A percentile compares a stretch with the other conserved stretches of the same genome.
These are phyloP conservation scores for Kodamaea derodonti DNA, from an alignment of 1,139 yeast genomes.

Conservation along the genomic window DNA sequence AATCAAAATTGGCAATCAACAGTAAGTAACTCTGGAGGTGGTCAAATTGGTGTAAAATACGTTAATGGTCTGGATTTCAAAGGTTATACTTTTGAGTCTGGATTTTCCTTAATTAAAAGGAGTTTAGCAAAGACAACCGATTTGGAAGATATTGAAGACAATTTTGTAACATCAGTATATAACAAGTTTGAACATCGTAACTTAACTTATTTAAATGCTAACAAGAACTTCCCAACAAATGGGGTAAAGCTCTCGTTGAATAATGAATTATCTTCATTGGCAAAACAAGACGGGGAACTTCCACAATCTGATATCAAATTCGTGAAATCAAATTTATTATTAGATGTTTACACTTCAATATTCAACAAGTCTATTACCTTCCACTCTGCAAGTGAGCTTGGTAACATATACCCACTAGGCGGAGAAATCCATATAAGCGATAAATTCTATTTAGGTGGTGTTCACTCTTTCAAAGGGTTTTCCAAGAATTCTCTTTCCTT, in stretches of 20 bases:
- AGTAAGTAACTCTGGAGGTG: constrained; percentile 33
- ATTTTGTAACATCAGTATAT: constrained; percentile 33
- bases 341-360: constrained; percentile 35
- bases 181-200: constrained; percentile 23
- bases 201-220: constrained; percentile 21
- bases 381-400: constrained; percentile 31
- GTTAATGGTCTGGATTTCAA: not conserved
- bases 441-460: constrained; percentile 49
- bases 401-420: constrained; percentile 24
- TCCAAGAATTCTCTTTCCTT: constrained; percentile 33
- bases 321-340: constrained; percentile 24
- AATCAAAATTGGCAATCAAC: constrained; percentile 40
- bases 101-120: constrained; percentile 41
- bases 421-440: constrained; percentile 39
- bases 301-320: constrained; percentile 10
- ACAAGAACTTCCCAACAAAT: constrained; percentile 29
- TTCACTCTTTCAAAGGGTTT: constrained; percentile 36
- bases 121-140: constrained; percentile 36
- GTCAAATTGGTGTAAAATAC: constrained; percentile 43
- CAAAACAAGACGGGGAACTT: constrained; percentile 16
- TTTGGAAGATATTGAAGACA: constrained; percentile 36
- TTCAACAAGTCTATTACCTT: constrained; percentile 36
- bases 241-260: constrained; percentile 23
- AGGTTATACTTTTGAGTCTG: constrained; percentile 26
- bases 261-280: constrained; percentile 30